Evolutionary conservation across 495 filamentous ascomycete species (phyloP).

Genomic region (Tuber umbilicatum): DNA sequence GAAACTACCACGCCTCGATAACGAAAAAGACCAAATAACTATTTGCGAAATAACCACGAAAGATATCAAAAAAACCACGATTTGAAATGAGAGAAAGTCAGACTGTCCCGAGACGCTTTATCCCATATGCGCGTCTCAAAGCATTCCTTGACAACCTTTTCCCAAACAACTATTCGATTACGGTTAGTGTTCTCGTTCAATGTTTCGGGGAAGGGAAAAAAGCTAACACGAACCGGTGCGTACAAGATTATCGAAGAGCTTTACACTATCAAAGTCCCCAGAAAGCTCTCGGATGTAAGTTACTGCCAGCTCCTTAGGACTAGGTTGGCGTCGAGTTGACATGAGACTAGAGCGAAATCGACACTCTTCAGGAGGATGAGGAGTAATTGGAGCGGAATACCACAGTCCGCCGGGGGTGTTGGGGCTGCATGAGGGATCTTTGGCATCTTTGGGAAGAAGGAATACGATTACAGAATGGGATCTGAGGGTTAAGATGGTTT

Average conservation of each 20-base stretch:
- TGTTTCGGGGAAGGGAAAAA: neutral
- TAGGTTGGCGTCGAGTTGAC: neutral
- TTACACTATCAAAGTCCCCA: neutral
- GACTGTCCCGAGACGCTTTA: neutral
- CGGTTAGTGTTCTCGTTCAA: neutral
- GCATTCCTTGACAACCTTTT: neutral
- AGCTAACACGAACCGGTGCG: neutral
- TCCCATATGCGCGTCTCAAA: neutral
- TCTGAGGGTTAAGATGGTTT: neutral
- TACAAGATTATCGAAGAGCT: neutral
- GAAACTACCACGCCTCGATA: neutral
- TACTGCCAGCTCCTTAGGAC: neutral
- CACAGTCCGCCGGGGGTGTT: neutral
- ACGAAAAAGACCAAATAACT: neutral
- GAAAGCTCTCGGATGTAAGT: neutral
- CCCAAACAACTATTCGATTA: neutral
- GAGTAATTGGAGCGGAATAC: neutral
- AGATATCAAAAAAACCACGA: neutral
- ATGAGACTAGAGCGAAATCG: neutral
- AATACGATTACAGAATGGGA: neutral
- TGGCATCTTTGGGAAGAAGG: neutral
- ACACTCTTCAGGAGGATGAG: neutral
- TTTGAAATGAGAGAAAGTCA: neutral
- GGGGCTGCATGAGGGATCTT: neutral
- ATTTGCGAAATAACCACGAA: neutral